Percentiles rank a stretch among this genome's conserved stretches.
phyloP scores from a whole-genome alignment of 2,329 filamentous ascomycete genomes.

The Arachnomyces sp. region DNA sequence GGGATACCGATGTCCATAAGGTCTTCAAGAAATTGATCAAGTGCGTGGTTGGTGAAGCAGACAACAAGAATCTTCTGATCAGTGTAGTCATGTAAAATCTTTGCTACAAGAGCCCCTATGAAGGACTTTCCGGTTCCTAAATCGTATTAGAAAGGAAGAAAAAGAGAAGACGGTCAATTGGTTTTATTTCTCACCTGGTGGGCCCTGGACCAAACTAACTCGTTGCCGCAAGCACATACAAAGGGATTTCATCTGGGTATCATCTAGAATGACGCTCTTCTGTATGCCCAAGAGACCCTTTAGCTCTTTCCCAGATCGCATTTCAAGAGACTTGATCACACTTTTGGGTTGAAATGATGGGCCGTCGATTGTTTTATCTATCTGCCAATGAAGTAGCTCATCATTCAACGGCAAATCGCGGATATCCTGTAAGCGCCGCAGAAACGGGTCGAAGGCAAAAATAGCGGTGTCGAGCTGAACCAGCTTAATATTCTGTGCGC shows the following conservation, averaged over 20 bases:
- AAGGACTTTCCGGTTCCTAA: slow-evolving; percentile 69
- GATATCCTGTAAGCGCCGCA: slow-evolving; percentile 51
- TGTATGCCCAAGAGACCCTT: slow-evolving; percentile 1
- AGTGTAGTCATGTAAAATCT: slow-evolving; percentile 46
- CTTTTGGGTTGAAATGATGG: slow-evolving; percentile 3
- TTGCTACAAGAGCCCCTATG: slow-evolving; percentile 57
- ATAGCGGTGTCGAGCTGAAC: slow-evolving; percentile 56
- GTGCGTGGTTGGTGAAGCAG: slow-evolving; percentile 61
- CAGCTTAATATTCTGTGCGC: slow-evolving; percentile 34
- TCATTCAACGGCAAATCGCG: slow-evolving; percentile 49
- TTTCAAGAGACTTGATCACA: not conserved
- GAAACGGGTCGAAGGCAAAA: slow-evolving; percentile 61
- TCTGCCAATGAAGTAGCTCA: slow-evolving; percentile 38
- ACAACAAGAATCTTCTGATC: slow-evolving; percentile 53
- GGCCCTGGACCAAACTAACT: slow-evolving; percentile 60
- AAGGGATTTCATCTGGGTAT: slow-evolving; percentile 52
- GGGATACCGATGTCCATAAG: slow-evolving; percentile 53
- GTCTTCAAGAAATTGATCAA: slow-evolving; percentile 61
- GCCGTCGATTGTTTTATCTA: slow-evolving; percentile 6
- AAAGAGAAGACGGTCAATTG: too few relatives aligned
- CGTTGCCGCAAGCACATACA: slow-evolving; percentile 42
- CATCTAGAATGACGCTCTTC: slow-evolving; percentile 30
- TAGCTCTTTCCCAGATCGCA: slow-evolving; percentile 2
- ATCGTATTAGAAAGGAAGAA: not conserved
- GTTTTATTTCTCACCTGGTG: slow-evolving; percentile 48